Evolutionary conservation across 2,329 filamentous ascomycete genomes (phyloP), one percentile per base, ranked within the genome.

Genomic region (Alternaria novae-zelandiae): DNA sequence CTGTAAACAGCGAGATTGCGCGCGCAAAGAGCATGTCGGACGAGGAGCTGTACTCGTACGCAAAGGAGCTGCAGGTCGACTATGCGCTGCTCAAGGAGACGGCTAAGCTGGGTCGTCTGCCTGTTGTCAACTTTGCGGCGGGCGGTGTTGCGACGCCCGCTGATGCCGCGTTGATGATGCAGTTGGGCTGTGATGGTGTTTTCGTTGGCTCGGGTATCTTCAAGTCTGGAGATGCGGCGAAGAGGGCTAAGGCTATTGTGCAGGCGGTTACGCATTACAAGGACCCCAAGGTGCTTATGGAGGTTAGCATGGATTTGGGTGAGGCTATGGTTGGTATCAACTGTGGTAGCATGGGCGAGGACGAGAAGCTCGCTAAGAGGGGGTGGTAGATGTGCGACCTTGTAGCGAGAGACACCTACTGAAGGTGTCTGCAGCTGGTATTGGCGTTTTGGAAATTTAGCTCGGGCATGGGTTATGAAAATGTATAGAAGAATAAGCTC

Each of bases 141-240:
- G 96, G 96, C n/a, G 96, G 96, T 61, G 92, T 99, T n/a, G 96
- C 96, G n/a, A 99, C 96, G 1, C 96, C 96, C 0, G 96, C 96
- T 0, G 96, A 99, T 82, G 96, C 96, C 0, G 96, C 96, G 3
- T 85, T 99, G 83, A 93, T 99, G 95, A 99, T 99, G 96, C 95
- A 98, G 86, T 85, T 99, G 68, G 96, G 96, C 64, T 98, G 96
- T 78, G 96, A 99, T 77, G 96, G 96, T 62, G 96, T 99, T 36
- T 99, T 99, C 78, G 96, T 99, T 36, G 96, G 96, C 26, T 94
- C 90, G 61, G 96, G 96, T 26, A 98, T 98, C 81, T 99, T 99
- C 88, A 98, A 98, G 88, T 93, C 89, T 6, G 95, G 95, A 17
- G 91, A 98, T 81, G 92, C 96, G 21, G 89, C 90, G 47, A 93